Conservation (phyloP, 78 protist species). For the Bigelowiella natans region DNA sequence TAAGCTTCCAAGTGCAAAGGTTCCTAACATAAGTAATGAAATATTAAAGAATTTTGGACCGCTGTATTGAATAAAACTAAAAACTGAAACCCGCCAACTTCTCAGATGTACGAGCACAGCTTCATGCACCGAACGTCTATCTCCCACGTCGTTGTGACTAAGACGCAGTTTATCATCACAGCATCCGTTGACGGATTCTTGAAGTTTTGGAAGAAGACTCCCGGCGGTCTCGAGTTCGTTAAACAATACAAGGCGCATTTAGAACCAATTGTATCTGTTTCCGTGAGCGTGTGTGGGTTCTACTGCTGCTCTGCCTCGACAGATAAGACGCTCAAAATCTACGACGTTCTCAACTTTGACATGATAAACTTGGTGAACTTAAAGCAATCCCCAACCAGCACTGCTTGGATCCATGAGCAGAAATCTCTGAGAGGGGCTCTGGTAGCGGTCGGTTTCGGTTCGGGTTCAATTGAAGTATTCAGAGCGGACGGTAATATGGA, state of each 20-base stretch:
- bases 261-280: constrained; percentile 29
- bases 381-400: not conserved
- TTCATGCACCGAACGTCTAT: constrained; percentile 75
- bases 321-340: constrained; percentile 66
- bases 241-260: constrained; percentile 75
- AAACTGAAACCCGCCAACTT: too few relatives aligned
- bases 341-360: constrained; percentile 68
- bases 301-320: constrained; percentile 19
- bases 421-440: not conserved
- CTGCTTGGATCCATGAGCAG: not conserved
- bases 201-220: constrained; percentile 84
- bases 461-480: not conserved
- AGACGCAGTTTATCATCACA: constrained; percentile 64
- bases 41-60: not conserved
- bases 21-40: too few relatives aligned
- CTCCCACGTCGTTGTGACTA: constrained; percentile 20
- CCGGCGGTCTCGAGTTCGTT: constrained; percentile 70
- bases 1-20: not conserved
- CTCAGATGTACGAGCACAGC: constrained; percentile 68
- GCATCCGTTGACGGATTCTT: constrained; percentile 71
- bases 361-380: constrained; percentile 62
- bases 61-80: not conserved
- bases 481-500: not conserved
- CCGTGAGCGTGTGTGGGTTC: constrained; percentile 50
- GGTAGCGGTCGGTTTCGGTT: not conserved